Evolutionary conservation across 345 rosid genomes (phyloP), one percentile per base, ranked within the genome.

Genomic region (Gossypium sturtianum): DNA sequence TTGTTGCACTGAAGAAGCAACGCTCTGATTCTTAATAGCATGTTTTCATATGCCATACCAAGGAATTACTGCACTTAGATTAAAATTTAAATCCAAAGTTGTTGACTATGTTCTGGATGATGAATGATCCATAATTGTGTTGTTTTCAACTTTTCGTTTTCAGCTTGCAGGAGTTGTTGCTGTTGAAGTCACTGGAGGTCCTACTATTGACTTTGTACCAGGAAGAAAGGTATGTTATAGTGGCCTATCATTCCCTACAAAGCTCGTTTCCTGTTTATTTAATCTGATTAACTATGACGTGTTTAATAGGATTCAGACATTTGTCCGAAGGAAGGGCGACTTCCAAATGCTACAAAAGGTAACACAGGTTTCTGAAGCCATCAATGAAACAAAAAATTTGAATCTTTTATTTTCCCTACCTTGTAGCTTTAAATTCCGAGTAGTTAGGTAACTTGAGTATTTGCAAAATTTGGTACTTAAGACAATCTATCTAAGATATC

Each of bases 151-250:
- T 34, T 5, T 34, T 34, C 7, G 7, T 34, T 73, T 82, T 49
- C 84, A 92, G 98, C 91, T 94, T 82, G 97, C 97, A 1, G 98
- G 98, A 76, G 97, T 91, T 82, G 96, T 92, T 84, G 98, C 98
- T 49, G 96, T 92, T 19, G 98, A 94, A 84, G 85, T 92, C 73
- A 92, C 98, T 75, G 98, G 98, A 76, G 98, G 98, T 73, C 98
- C 98, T 60, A 82, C 90, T 17, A 70, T 94, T 76, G 89, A 80
- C 57, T 92, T 94, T 71, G 90, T 86, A 77, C 98, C 97, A 20
- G 98, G 98, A 65, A 88, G 98, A 87, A 89, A 85, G 91, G 98
- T 87, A 78, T 27, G 38, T 69, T 43, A 22, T 51, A 72, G 71
- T 65, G 56, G n/a, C 48, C 53, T 75, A 44, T 34, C 41, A 34